Percentiles rank a stretch among this genome's conserved stretches.
These are phyloP conservation scores for Leccinum variicolor DNA, from an alignment of 768 basidiomycete genomes.

Conservation along the genomic window DNA sequence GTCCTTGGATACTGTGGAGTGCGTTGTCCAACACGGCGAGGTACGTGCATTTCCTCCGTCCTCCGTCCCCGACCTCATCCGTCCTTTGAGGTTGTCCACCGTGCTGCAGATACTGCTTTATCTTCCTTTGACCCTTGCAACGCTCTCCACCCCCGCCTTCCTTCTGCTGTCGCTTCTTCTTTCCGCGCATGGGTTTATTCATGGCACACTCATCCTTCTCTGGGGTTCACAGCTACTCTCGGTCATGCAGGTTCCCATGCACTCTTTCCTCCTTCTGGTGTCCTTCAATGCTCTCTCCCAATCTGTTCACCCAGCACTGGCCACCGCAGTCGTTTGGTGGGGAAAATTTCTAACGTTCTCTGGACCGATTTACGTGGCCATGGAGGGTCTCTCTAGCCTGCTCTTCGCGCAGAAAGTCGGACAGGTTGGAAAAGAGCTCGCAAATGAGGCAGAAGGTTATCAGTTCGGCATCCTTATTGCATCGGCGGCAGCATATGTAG, in stretches of 20 bases:
- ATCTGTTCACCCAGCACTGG: conserved; percentile 54
- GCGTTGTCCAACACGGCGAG: conserved; percentile 62
- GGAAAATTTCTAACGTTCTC: conserved; percentile 65
- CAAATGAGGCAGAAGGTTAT: conserved; percentile 67
- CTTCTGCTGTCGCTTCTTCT: conserved; percentile 77
- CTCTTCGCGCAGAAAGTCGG: conserved; percentile 81
- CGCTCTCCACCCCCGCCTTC: conserved; percentile 76
- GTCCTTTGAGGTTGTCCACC: conserved; percentile 59
- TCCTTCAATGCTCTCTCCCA: conserved; percentile 83
- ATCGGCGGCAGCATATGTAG: conserved; percentile 76
- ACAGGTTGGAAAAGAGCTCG: conserved; percentile 69
- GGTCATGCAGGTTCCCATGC: conserved; percentile 81
- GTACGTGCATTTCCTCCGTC: conserved; percentile 29
- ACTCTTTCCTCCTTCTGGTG: conserved; percentile 81
- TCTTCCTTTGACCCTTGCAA: conserved; percentile 80
- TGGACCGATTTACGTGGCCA: conserved; percentile 73
- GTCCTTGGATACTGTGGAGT: conserved; percentile 65
- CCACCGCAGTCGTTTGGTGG: conserved; percentile 66
- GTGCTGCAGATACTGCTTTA: conserved; percentile 79
- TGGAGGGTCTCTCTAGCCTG: conserved; percentile 83
- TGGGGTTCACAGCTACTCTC: conserved; percentile 72
- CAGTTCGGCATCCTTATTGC: conserved; percentile 76
- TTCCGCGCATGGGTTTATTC: conserved; percentile 72
- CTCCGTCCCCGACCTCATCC: conserved; percentile 1
- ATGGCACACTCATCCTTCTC: conserved; percentile 72